Evolutionary conservation across 2,329 filamentous ascomycete species (phyloP), one percentile per base, ranked within the genome.

Genomic region (Aspergillus aculeatus): DNA sequence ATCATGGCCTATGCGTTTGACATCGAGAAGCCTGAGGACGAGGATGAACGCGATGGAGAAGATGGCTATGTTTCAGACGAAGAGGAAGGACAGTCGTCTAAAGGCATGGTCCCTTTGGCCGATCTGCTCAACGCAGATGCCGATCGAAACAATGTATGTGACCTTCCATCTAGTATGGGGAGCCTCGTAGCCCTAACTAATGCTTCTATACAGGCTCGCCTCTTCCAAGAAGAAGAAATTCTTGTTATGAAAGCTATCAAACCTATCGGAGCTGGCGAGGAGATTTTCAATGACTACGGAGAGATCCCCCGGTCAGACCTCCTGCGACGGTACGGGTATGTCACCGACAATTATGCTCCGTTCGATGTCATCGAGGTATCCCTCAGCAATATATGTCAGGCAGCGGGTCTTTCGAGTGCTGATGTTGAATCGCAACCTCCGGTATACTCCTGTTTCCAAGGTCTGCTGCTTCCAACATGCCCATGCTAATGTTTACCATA

Each of bases 1-100:
- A 94, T 96, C 66, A 96, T 96, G 92, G 89, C 92, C 0, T 96
- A 96, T 71, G 92, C 92, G 0, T 96, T 96, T 71, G 92, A 96
- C 66, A 83, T 96, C 6, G 85, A 87, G 64, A 81, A 81, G 38
- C 69, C 74, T 0, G 83, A 86, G 23, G 81, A 86, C 4, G 81
- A 85, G 0, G 84, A 86, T 2, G 83, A 84, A 4, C 76, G 75
- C 7, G 79, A 68, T 32, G 71, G 60, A 5, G 79, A 84, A 6
- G 78, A 79, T 41, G 78, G 79, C 4, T 78, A 81, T 53, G 68
- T 81, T 62, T 86, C 87, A 24, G 86, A 85, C 48, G 89, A 88
- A 79, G 81, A 89, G 1, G 86, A 88, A 58, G 87, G 89, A 58
- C 81, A 82, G 54, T 81, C 87, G 2, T 78, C 83, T 19, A 91